A percentile compares a stretch with the other conserved stretches of the same genome.
These are phyloP conservation scores for Xylaria digitata DNA, from an alignment of 2,329 filamentous ascomycete genomes.

Conservation along the genomic window DNA sequence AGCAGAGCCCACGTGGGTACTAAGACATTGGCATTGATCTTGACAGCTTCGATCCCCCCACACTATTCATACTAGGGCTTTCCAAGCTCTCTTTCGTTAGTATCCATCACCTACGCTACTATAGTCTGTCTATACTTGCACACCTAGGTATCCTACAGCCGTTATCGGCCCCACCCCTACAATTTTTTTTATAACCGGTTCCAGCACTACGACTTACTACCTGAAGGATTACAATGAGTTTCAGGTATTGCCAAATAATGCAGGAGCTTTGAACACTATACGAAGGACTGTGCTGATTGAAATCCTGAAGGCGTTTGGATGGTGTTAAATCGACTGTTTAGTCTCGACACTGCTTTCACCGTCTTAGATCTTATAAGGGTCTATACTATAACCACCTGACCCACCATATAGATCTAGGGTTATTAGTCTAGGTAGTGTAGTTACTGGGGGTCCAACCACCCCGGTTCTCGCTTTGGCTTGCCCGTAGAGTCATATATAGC, in stretches of 20 bases:
- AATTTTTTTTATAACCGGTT: conserved; percentile 4
- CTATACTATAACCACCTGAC: too few relatives aligned
- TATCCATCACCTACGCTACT: background rate
- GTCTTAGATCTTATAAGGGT: too few relatives aligned
- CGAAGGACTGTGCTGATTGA: background rate
- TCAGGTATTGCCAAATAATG: background rate
- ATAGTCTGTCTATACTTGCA: background rate
- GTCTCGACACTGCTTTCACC: too few relatives aligned
- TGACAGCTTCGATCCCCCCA: background rate
- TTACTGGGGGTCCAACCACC: background rate
- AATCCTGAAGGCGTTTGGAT: too few relatives aligned
- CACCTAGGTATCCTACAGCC: conserved; percentile 7
- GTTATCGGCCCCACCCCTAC: conserved; percentile 26
- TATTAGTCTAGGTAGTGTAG: too few relatives aligned
- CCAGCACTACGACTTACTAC: background rate
- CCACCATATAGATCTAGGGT: too few relatives aligned
- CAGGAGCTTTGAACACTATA: background rate
- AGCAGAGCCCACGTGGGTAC: too few relatives aligned
- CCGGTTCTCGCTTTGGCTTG: background rate
- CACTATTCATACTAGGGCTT: conserved; percentile 9
- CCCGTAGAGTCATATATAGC: background rate
- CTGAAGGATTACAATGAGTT: background rate
- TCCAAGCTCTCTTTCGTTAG: background rate
- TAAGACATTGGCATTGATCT: background rate
- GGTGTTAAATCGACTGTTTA: too few relatives aligned